phyloP scores from a whole-genome alignment of 2,329 filamentous ascomycete species.

The Aspergillus intermedius region DNA sequence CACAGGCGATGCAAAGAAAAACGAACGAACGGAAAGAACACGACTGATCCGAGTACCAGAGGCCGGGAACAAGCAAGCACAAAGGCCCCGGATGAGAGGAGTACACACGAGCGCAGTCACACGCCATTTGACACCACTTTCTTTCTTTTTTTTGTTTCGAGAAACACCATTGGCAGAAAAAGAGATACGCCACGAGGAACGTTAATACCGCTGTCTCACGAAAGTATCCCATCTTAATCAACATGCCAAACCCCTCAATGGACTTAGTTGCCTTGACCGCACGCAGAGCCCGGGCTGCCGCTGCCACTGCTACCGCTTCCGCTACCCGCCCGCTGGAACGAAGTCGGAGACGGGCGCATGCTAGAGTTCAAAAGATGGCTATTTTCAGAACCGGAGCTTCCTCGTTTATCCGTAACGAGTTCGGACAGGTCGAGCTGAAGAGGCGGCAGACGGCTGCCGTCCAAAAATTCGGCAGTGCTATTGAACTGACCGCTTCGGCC shows the following conservation, averaged over 20 bases:
- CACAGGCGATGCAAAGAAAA: not conserved
- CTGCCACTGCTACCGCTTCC: slow-evolving; percentile 38
- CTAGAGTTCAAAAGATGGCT: slow-evolving; percentile 30
- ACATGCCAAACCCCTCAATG: not conserved
- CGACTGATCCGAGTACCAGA: not conserved
- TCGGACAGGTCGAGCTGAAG: slow-evolving; percentile 29
- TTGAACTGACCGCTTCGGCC: slow-evolving; percentile 32
- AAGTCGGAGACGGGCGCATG: slow-evolving; percentile 30
- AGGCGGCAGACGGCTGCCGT: slow-evolving; percentile 22
- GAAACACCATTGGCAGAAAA: not conserved
- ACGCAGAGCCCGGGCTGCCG: slow-evolving; percentile 34
- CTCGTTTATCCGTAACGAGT: slow-evolving; percentile 22
- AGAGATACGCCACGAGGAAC: not conserved
- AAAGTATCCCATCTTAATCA: not conserved
- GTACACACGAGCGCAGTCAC: not conserved
- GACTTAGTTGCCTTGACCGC: slow-evolving; percentile 25
- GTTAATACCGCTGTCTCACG: too few species aligned
- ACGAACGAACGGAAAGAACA: not conserved
- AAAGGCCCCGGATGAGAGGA: not conserved
- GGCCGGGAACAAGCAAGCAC: not conserved
- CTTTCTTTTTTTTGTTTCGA: not conserved
- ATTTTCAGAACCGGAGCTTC: slow-evolving; percentile 25
- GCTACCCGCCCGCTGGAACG: slow-evolving; percentile 37
- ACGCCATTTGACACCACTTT: not conserved
- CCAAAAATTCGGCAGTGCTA: slow-evolving; percentile 21